These are phyloP conservation scores for Urtica urens DNA, from an alignment of 306 rosid genomes.

Conservation along the genomic window DNA sequence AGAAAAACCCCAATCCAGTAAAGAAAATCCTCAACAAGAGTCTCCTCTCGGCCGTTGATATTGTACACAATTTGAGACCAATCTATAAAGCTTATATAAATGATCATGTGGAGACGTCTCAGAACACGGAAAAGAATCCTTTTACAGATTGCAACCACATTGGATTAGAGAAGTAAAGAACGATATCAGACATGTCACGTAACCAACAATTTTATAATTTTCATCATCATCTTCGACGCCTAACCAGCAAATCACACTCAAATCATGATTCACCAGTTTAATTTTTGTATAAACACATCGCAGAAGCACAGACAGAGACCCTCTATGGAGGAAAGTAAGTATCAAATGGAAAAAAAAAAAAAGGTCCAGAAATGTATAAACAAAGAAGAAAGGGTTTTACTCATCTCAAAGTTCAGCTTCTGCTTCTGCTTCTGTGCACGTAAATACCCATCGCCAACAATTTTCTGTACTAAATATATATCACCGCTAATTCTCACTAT, in stretches of 20 bases:
- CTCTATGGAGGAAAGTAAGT: no score
- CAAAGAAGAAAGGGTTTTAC: background rate
- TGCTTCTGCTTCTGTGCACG: background rate
- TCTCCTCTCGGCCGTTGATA: no score
- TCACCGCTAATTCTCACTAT: constrained; percentile 14
- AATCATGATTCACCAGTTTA: constrained; percentile 10
- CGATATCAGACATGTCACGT: background rate
- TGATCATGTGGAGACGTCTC: no score
- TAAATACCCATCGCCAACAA: constrained; percentile 8
- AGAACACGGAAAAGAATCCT: no score
- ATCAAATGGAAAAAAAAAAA: constrained; percentile 1
- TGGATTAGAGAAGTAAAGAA: no score
- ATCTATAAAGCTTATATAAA: no score
- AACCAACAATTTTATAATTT: background rate
- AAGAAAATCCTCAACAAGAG: no score
- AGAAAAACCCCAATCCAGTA: no score
- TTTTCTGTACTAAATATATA: background rate
- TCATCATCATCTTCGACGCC: background rate
- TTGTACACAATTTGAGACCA: no score
- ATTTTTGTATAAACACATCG: constrained; percentile 1
- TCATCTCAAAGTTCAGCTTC: background rate
- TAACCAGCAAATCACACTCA: background rate
- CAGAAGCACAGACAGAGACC: no score
- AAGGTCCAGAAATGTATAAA: no score
- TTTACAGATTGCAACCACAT: background rate